Evolutionary conservation across 257 asterid species (phyloP).

Genomic region (Galeopsis tetrahit): DNA sequence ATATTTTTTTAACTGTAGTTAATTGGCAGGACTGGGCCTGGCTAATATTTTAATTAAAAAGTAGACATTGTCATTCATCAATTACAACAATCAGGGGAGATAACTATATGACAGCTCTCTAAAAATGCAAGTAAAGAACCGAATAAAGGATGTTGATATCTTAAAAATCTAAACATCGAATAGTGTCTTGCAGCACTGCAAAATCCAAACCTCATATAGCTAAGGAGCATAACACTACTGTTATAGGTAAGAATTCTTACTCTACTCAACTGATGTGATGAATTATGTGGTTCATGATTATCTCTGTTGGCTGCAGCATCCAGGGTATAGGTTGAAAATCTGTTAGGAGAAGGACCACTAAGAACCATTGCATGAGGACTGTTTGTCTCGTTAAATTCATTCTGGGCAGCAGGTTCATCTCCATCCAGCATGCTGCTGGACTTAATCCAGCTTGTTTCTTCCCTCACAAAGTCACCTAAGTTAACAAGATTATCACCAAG

Average conservation of each 20-base stretch:
- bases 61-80: conserved; percentile 5
- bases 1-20: neutral
- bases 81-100: conserved; percentile 12
- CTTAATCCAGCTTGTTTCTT: conserved; percentile 29
- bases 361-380: conserved; percentile 37
- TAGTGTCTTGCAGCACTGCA: conserved; percentile 12
- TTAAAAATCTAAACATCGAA: conserved; percentile 13
- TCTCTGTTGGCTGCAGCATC: conserved; percentile 38
- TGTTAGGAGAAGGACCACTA: conserved; percentile 34
- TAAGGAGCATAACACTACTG: conserved; percentile 12
- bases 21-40: conserved; percentile 23
- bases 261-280: conserved; percentile 48
- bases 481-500: conserved; percentile 38
- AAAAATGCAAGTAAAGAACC: neutral
- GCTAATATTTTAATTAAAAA: neutral
- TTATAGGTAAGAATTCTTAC: conserved; percentile 42
- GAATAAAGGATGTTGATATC: conserved; percentile 17
- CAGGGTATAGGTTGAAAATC: conserved; percentile 39
- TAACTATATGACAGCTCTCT: conserved; percentile 26
- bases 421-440: conserved; percentile 37
- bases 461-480: conserved; percentile 34
- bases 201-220: conserved; percentile 27
- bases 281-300: conserved; percentile 39
- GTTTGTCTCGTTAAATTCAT: conserved; percentile 39
- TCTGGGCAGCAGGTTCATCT: conserved; percentile 44